These are phyloP conservation scores for Schizochytrium sp. DNA, from an alignment of 108 stramenopile genomes.

Conservation along the genomic window DNA sequence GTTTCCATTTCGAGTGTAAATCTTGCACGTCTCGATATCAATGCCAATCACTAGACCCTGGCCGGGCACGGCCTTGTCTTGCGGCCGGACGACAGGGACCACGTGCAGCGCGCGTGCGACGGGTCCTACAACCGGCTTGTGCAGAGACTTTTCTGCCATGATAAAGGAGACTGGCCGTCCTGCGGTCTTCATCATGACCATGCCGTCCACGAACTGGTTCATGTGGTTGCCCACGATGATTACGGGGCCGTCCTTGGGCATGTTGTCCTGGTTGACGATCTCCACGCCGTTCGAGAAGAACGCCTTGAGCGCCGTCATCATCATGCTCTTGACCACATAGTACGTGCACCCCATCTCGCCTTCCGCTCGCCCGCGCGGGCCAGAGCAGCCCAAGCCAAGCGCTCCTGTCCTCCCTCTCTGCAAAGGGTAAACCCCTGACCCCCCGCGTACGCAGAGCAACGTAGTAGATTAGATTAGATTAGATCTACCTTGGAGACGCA, in stretches of 20 bases:
- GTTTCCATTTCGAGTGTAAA: background rate
- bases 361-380: too few relatives aligned
- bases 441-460: too few relatives aligned
- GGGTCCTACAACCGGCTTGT: background rate
- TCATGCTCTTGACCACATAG: background rate
- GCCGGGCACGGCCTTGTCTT: background rate
- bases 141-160: background rate
- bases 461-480: too few relatives aligned
- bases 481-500: too few relatives aligned
- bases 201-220: constrained; percentile 1
- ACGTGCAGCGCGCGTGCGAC: background rate
- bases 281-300: constrained; percentile 12
- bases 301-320: background rate
- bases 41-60: background rate
- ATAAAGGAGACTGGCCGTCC: background rate
- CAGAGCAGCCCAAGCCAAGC: too few relatives aligned
- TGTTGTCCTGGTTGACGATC: background rate
- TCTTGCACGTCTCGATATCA: background rate
- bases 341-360: background rate
- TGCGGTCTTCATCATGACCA: constrained; percentile 6
- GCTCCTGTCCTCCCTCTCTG: too few relatives aligned
- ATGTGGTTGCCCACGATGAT: background rate
- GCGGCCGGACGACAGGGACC: background rate
- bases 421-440: too few relatives aligned
- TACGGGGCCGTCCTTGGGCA: background rate